Evolutionary conservation across 1,284 basidiomycete species (phyloP), one percentile per base, ranked within the genome.

Genomic region (Irpex sp.): DNA sequence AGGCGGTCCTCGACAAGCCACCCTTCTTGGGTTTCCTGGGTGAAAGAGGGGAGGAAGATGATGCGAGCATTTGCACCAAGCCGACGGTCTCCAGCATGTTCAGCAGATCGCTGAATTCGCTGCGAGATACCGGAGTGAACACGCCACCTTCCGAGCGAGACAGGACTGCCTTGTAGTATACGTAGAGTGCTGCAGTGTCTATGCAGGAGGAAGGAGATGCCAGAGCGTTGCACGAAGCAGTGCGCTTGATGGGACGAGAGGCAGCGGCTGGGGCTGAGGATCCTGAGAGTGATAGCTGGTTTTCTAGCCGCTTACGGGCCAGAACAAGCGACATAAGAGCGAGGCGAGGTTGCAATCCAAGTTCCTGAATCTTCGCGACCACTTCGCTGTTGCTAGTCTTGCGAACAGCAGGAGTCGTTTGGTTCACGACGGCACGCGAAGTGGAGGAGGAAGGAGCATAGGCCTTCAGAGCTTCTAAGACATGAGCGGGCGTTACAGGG

Each of bases 21-120:
- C 84, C 78, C 56, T 79, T 82, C 61, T 74, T 72, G 2, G 75
- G 70, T 63, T 76, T 79, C 26, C 73, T 75, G 0, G 82, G 77
- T 15, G 81, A 75, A 3, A 68, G 60, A 0, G 71, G 68, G 21
- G 75, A 63, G 26, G 74, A 66, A 19, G 66, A 57, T 21, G 72
- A 68, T 11, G 73, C 64, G 0, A 78, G 75, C 1, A 84, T 76
- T 1, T 79, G 76, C 5, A 90, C 75, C 0, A 93, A 77, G 2
- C 91, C 92, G 2, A 83, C 79, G 5, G 87, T 89, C 73, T 93
- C 92, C 39, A 93, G 76, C 61, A 93, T 76, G 21, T 83, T 83
- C 0, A 90, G 70, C 1, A 93, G 77, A 66, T 93, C 91, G 0
- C 80, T 78, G 67, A 93, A 93, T 67, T 93, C 91, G 71, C 83